These are phyloP conservation scores for Cyclotella atomus DNA, from an alignment of 108 stramenopile species.

Conservation along the genomic window DNA sequence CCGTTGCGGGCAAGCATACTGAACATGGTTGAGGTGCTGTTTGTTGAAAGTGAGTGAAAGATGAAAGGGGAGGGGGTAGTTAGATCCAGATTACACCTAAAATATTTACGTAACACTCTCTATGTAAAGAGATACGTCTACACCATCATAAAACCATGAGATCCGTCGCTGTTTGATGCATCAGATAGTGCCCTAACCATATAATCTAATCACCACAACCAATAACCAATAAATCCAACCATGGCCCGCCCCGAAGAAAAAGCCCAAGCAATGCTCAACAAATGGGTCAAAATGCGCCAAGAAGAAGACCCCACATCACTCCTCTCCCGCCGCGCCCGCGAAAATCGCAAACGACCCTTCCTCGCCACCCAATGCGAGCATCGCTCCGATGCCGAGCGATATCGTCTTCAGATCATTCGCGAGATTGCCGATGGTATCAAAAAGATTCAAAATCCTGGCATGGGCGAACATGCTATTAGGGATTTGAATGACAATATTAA, in stretches of 20 bases:
- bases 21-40: background rate
- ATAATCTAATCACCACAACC: no score
- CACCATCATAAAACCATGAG: no score
- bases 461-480: conserved; percentile 95
- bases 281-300: conserved; percentile 58
- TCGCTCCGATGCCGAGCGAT: conserved; percentile 76
- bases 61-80: no score
- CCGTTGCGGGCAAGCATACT: conserved; percentile 4
- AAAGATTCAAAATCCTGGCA: conserved; percentile 93
- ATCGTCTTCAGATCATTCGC: conserved; percentile 80
- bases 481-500: conserved; percentile 99
- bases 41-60: no score
- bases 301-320: conserved; percentile 44
- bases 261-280: conserved; percentile 95
- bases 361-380: conserved; percentile 89
- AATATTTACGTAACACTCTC: no score
- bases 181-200: no score
- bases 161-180: no score
- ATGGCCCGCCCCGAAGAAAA: conserved; percentile 99
- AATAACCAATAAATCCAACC: conserved; percentile 12
- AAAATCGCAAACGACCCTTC: conserved; percentile 73
- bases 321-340: conserved; percentile 26
- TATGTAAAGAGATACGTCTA: no score
- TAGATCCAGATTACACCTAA: no score
- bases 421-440: conserved; percentile 84